Percentiles rank a stretch among this genome's conserved stretches.
phyloP scores from a whole-genome alignment of 2,329 filamentous ascomycete species.

The Hansfordia pulvinata region DNA sequence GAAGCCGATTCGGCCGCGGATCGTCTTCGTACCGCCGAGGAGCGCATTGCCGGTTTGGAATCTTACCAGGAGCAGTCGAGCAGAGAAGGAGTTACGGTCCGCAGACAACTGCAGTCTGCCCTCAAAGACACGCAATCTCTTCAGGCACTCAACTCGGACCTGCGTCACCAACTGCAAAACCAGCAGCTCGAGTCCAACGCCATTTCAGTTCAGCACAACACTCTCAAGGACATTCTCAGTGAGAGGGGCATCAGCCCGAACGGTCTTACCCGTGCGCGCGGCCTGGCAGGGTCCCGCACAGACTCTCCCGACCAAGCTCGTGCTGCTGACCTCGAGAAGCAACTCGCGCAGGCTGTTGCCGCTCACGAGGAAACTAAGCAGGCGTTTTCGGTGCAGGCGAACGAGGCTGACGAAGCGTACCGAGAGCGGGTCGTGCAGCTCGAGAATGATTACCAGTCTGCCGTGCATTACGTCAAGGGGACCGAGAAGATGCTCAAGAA shows the following conservation, averaged over 20 bases:
- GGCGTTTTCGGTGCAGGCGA: slow-evolving; percentile 63
- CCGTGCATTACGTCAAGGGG: slow-evolving; percentile 94
- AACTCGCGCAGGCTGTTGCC: slow-evolving; percentile 63
- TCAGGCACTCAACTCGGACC: slow-evolving; percentile 65
- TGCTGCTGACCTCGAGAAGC: slow-evolving; percentile 74
- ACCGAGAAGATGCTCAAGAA: slow-evolving; percentile 99
- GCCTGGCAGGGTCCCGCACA: slow-evolving; percentile 59
- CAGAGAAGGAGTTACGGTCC: slow-evolving; percentile 77
- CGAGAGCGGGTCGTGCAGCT: slow-evolving; percentile 87
- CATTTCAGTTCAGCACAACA: slow-evolving; percentile 79
- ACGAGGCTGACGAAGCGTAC: slow-evolving; percentile 80
- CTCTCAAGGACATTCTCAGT: slow-evolving; percentile 80
- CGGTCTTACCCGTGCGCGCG: slow-evolving; percentile 56
- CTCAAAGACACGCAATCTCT: slow-evolving; percentile 75
- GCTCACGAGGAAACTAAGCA: slow-evolving; percentile 78
- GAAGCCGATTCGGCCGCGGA: slow-evolving; percentile 80
- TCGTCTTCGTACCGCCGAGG: slow-evolving; percentile 82
- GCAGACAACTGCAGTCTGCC: slow-evolving; percentile 76
- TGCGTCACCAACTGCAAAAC: slow-evolving; percentile 69
- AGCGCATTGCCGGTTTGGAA: slow-evolving; percentile 90
- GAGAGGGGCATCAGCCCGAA: slow-evolving; percentile 79
- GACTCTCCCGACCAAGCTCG: slow-evolving; percentile 70
- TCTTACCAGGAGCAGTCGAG: slow-evolving; percentile 96
- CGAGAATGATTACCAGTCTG: slow-evolving; percentile 94
- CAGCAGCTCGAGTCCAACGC: slow-evolving; percentile 93